Evolutionary conservation across 2,329 filamentous ascomycete genomes (phyloP), one percentile per base, ranked within the genome.

Genomic region (Venturia aucupariae): DNA sequence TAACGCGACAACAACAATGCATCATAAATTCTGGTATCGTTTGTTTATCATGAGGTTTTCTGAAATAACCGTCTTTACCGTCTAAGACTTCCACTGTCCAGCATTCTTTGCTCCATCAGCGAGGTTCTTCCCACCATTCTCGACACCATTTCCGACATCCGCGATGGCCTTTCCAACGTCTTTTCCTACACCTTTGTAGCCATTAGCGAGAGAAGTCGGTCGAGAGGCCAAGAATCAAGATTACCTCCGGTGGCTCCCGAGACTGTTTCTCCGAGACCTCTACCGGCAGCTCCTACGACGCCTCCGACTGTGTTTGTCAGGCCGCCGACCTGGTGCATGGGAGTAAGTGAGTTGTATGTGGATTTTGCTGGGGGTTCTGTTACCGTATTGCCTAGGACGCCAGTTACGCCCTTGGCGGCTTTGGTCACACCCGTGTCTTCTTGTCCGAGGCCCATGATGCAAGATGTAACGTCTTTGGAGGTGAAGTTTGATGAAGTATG

Each of bases 31-130:
- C 4, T 46, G 42, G 22, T 46, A 22, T n/a, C 17, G 42, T 22
- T n/a, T 46, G 7, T 22, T 22, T 15, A 22, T 22, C 42, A 46
- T 22, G 1, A 46, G 42, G 19, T 4, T 10, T 17, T 46, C 42
- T 46, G 42, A 19, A 22, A 19, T 3, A 2, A 22, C 17, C 3
- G 42, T 46, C 17, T 22, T 46, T 10, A 46, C 1, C 42, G 4
- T 41, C 44, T 55, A 63, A 10, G 61, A 63, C 75, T 81, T 82
- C 82, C 82, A 84, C 70, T 85, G 73, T 3, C 84, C 84, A 13
- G 83, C 83, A 69, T 84, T 76, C 73, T 86, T 83, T 7, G 82
- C 79, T 0, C 83, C 82, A 73, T 82, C 79, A 17, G 80, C 79
- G 2, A 85, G 76, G 59, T 73, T 75, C 54, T 76, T 75, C 44